Evolutionary conservation across 1,284 basidiomycete species (phyloP).

Genomic region (Ganoderma lucidum): DNA sequence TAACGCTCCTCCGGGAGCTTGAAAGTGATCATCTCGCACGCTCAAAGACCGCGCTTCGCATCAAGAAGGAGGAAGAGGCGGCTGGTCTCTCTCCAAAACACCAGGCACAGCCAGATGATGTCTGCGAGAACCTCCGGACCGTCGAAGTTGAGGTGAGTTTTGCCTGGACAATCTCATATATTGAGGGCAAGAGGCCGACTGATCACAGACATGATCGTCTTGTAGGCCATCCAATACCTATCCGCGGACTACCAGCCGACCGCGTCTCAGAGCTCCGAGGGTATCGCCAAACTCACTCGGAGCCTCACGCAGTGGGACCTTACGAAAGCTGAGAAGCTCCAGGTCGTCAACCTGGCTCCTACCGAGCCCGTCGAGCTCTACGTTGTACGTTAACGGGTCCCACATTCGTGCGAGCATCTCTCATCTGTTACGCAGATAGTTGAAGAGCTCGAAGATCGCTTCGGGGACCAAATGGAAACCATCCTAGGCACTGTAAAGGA

Average conservation of each 20-base stretch:
- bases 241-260: slow-evolving; percentile 78
- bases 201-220: slow-evolving; percentile 14
- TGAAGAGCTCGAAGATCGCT: slow-evolving; percentile 88
- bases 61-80: slow-evolving; percentile 77
- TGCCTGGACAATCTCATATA: slow-evolving; percentile 6
- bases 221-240: slow-evolving; percentile 85
- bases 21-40: slow-evolving; percentile 76
- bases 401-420: slow-evolving; percentile 9
- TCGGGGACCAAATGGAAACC: slow-evolving; percentile 75
- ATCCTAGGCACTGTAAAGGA: slow-evolving; percentile 68
- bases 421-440: slow-evolving; percentile 68
- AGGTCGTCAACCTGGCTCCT: slow-evolving; percentile 90
- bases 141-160: slow-evolving; percentile 84
- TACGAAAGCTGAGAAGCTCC: slow-evolving; percentile 92
- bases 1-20: slow-evolving; percentile 79
- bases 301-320: slow-evolving; percentile 74
- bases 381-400: slow-evolving; percentile 64
- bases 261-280: slow-evolving; percentile 67
- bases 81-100: slow-evolving; percentile 42
- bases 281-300: slow-evolving; percentile 73
- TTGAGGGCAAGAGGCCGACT: slow-evolving; percentile 22
- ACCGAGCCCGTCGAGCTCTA: slow-evolving; percentile 87
- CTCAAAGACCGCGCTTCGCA: slow-evolving; percentile 66
- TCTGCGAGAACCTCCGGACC: slow-evolving; percentile 85
- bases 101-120: slow-evolving; percentile 51